phyloP scores from a whole-genome alignment of 148 eudicot genomes.

The Cornus suecica region DNA sequence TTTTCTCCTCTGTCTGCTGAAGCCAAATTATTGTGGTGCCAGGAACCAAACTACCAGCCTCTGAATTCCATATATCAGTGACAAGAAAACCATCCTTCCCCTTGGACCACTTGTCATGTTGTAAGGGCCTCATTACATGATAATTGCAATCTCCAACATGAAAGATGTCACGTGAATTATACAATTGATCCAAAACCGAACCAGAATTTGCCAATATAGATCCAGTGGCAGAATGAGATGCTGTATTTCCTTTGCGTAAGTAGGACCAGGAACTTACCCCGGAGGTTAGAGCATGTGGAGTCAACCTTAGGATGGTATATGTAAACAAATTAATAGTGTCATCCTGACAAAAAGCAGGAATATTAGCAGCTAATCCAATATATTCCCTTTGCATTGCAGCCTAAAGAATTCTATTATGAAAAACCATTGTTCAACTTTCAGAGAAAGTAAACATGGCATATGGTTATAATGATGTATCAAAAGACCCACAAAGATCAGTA shows the following conservation, averaged over 20 bases:
- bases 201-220: slow-evolving; percentile 38
- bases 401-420: background rate
- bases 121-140: slow-evolving; percentile 62
- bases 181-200: slow-evolving; percentile 41
- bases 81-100: slow-evolving; percentile 92
- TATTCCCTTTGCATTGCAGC: background rate
- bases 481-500: background rate
- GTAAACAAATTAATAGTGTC: slow-evolving; percentile 78
- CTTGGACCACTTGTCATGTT: slow-evolving; percentile 74
- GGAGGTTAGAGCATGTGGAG: slow-evolving; percentile 71
- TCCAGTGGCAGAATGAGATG: slow-evolving; percentile 42
- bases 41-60: slow-evolving; percentile 33
- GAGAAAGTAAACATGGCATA: background rate
- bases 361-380: background rate
- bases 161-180: slow-evolving; percentile 48
- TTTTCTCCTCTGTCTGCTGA: slow-evolving; percentile 64
- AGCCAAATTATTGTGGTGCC: slow-evolving; percentile 64
- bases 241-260: slow-evolving; percentile 62
- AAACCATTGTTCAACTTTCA: background rate
- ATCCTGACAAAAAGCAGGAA: slow-evolving; percentile 45
- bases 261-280: slow-evolving; percentile 77
- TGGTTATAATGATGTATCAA: background rate
- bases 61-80: slow-evolving; percentile 58
- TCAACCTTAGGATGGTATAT: slow-evolving; percentile 80
- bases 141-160: slow-evolving; percentile 43